Conservation (phyloP, 106 monocot species). For the Apostasia shenzhenica region DNA sequence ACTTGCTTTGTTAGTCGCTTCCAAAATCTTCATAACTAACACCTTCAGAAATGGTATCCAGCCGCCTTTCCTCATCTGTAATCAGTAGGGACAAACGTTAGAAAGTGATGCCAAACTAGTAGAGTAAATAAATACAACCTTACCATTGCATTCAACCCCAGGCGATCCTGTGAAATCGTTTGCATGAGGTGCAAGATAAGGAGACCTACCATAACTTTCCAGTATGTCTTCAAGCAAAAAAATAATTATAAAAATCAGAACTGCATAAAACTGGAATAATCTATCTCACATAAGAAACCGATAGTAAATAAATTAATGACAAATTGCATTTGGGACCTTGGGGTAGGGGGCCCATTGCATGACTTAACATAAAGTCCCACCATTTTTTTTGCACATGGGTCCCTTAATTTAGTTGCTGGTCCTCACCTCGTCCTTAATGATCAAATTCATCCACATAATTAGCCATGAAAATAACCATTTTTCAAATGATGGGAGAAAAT, state of each 20-base stretch:
- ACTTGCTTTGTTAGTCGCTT: slow-evolving; percentile 49
- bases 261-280: neutral
- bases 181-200: slow-evolving; percentile 58
- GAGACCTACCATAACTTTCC: slow-evolving; percentile 78
- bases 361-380: neutral
- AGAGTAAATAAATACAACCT: neutral
- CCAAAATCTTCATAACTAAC: slow-evolving; percentile 73
- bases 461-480: too few relatives aligned
- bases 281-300: neutral
- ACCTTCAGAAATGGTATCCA: slow-evolving; percentile 81
- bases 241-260: slow-evolving; percentile 1
- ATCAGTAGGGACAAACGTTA: slow-evolving; percentile 13
- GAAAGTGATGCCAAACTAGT: neutral
- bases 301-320: too few relatives aligned
- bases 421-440: too few relatives aligned
- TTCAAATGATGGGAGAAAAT: too few relatives aligned
- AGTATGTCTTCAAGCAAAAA: slow-evolving; percentile 50
- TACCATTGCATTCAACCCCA: slow-evolving; percentile 43
- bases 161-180: slow-evolving; percentile 54
- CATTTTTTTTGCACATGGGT: neutral
- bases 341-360: too few relatives aligned
- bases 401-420: too few relatives aligned
- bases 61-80: slow-evolving; percentile 54
- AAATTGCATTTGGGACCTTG: too few relatives aligned
- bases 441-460: too few relatives aligned